These are phyloP conservation scores for Lachnellula suecica DNA, from an alignment of 2,329 filamentous ascomycete species.

Conservation along the genomic window DNA sequence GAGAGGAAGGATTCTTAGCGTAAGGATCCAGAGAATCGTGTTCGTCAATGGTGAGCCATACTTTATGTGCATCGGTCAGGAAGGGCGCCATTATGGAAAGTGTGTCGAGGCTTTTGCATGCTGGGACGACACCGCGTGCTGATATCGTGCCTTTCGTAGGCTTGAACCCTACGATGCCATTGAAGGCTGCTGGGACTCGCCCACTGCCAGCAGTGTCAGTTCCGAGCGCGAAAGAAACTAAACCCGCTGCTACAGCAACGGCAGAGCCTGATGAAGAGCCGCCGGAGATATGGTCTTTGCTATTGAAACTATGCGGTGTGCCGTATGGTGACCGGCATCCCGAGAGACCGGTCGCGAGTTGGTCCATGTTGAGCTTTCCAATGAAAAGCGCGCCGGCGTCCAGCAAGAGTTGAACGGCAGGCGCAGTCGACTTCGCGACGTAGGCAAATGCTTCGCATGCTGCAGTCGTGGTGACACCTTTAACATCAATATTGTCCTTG, in stretches of 20 bases:
- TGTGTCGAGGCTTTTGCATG: slow-evolving; percentile 52
- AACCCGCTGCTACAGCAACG: slow-evolving; percentile 49
- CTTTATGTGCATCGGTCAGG: slow-evolving; percentile 44
- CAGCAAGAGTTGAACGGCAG: slow-evolving; percentile 46
- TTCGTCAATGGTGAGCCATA: slow-evolving; percentile 48
- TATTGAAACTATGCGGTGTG: slow-evolving; percentile 51
- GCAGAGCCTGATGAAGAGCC: slow-evolving; percentile 53
- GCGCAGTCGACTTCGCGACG: slow-evolving; percentile 44
- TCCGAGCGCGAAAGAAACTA: slow-evolving; percentile 52
- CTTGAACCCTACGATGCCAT: slow-evolving; percentile 47
- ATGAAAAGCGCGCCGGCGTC: slow-evolving; percentile 53
- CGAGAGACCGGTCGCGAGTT: slow-evolving; percentile 60
- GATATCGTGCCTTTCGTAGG: slow-evolving; percentile 50
- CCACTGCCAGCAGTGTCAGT: slow-evolving; percentile 54
- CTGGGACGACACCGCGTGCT: slow-evolving; percentile 46
- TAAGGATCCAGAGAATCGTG: slow-evolving; percentile 47
- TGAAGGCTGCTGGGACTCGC: slow-evolving; percentile 48
- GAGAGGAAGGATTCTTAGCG: slow-evolving; percentile 38
- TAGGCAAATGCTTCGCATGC: slow-evolving; percentile 51
- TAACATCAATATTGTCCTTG: slow-evolving; percentile 56
- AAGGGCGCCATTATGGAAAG: slow-evolving; percentile 47
- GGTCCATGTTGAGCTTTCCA: slow-evolving; percentile 60
- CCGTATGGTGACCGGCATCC: slow-evolving; percentile 60
- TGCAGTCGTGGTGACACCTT: slow-evolving; percentile 48
- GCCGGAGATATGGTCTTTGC: slow-evolving; percentile 50